Evolutionary conservation across 2,329 filamentous ascomycete genomes (phyloP).

Genomic region (Mollisia scopiformis): DNA sequence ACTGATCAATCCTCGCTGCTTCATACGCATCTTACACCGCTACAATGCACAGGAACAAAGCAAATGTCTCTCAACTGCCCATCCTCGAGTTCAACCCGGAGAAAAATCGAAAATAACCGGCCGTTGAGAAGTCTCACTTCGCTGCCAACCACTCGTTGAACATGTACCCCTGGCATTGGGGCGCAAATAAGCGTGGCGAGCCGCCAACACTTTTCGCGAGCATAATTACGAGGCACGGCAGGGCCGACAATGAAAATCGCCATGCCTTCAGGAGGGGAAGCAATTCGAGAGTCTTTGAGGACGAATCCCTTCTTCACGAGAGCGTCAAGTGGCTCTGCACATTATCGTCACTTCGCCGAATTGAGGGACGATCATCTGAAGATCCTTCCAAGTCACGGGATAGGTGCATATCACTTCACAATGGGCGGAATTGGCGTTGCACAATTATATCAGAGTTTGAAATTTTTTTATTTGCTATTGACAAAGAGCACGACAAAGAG

Average conservation of each 20-base stretch:
- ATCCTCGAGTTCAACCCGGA: conserved; percentile 5
- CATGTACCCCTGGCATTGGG: conserved; percentile 6
- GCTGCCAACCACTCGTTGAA: not conserved
- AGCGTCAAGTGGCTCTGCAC: not conserved
- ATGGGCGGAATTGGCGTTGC: not conserved
- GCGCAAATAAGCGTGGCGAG: conserved; percentile 7
- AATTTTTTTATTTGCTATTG: not conserved
- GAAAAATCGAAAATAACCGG: conserved; percentile 2
- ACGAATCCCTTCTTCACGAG: not conserved
- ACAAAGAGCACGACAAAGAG: not conserved
- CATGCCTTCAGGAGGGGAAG: too few relatives aligned
- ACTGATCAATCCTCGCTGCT: not conserved
- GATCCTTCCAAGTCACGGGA: not conserved
- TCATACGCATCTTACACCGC: conserved; percentile 5
- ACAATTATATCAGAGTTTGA: not conserved
- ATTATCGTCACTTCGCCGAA: not conserved
- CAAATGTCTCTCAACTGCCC: not conserved
- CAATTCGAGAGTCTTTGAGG: not conserved
- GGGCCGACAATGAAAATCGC: not conserved
- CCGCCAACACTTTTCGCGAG: conserved; percentile 13
- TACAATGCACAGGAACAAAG: conserved; percentile 2
- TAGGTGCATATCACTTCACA: not conserved
- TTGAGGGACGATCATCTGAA: not conserved
- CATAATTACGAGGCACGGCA: conserved; percentile 15
- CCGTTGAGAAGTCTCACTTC: conserved; percentile 2